These are phyloP conservation scores for Fusarium torulosum DNA, from an alignment of 2,329 filamentous ascomycete genomes.

Conservation along the genomic window DNA sequence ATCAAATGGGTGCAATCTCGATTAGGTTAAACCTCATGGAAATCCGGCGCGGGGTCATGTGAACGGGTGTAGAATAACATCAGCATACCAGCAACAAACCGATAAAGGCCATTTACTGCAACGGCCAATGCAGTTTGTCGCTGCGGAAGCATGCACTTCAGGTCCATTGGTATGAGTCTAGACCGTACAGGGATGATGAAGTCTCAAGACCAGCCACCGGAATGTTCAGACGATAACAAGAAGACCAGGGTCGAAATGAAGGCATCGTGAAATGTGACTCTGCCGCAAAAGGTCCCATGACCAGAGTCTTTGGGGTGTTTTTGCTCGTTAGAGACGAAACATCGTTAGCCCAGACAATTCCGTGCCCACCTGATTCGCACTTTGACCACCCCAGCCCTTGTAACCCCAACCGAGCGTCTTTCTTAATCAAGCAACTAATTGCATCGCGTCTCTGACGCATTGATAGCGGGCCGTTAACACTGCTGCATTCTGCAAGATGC, in stretches of 20 bases:
- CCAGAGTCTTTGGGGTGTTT: slow-evolving; percentile 23
- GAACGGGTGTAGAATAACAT: neutral
- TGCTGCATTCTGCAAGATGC: slow-evolving; percentile 10
- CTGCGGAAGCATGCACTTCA: neutral
- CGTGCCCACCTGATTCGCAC: slow-evolving; percentile 27
- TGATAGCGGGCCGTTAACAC: slow-evolving; percentile 8
- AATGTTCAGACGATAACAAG: neutral
- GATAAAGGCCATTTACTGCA: neutral
- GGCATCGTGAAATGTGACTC: slow-evolving; percentile 34
- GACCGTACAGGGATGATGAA: neutral
- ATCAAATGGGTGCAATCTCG: neutral
- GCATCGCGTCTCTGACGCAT: neutral
- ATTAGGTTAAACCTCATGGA: neutral
- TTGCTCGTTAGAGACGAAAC: slow-evolving; percentile 1
- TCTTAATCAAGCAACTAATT: neutral
- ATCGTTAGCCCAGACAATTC: neutral
- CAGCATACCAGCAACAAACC: neutral
- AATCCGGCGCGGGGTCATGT: neutral
- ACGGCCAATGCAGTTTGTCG: neutral
- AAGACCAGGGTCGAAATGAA: slow-evolving; percentile 11
- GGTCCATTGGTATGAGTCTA: neutral
- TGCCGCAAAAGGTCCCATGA: slow-evolving; percentile 34
- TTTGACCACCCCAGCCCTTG: neutral
- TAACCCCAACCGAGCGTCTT: slow-evolving; percentile 22
- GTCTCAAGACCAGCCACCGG: neutral